These are phyloP conservation scores for Dictyostelium intermedium DNA, from an alignment of 78 protist genomes.

Conservation along the genomic window DNA sequence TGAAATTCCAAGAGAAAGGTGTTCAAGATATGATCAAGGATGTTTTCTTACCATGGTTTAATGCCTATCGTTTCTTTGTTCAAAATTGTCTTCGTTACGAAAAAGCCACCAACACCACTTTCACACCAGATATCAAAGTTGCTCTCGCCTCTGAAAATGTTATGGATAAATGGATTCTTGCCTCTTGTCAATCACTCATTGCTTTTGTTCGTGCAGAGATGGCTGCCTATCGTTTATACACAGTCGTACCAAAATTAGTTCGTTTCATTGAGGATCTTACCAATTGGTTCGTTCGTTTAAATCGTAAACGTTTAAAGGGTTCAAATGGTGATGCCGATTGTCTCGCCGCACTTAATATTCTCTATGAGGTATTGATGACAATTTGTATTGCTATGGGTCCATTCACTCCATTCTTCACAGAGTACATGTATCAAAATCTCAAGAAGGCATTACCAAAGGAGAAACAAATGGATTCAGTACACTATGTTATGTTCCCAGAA, in stretches of 20 bases:
- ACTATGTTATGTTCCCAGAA: constrained; percentile 88
- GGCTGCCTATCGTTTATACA: constrained; percentile 98
- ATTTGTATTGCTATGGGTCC: constrained; percentile 96
- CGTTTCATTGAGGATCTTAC: constrained; percentile 93
- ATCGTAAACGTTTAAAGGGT: constrained; percentile 83
- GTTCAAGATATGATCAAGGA: constrained; percentile 93
- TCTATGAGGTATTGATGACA: constrained; percentile 90
- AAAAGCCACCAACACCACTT: constrained; percentile 18
- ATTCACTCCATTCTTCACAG: constrained; percentile 99
- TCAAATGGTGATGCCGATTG: constrained; percentile 79
- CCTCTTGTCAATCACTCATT: constrained; percentile 87
- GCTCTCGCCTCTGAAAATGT: constrained; percentile 83
- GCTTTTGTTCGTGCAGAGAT: constrained; percentile 93
- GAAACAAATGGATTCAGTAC: constrained; percentile 88
- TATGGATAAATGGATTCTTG: constrained; percentile 98
- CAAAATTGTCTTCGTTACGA: constrained; percentile 82
- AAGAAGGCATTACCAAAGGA: constrained; percentile 68
- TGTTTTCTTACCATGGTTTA: constrained; percentile 98
- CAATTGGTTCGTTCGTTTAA: constrained; percentile 97
- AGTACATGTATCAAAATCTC: constrained; percentile 95
- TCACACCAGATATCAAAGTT: constrained; percentile 36
- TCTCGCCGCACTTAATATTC: constrained; percentile 78
- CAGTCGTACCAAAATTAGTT: constrained; percentile 97
- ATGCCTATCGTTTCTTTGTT: constrained; percentile 95
- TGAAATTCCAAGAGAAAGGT: constrained; percentile 94